A percentile compares a stretch with the other conserved stretches of the same genome.
These are phyloP conservation scores for Pseudoneurospora amorphoporcata DNA, from an alignment of 495 filamentous ascomycete genomes.

Conservation along the genomic window DNA sequence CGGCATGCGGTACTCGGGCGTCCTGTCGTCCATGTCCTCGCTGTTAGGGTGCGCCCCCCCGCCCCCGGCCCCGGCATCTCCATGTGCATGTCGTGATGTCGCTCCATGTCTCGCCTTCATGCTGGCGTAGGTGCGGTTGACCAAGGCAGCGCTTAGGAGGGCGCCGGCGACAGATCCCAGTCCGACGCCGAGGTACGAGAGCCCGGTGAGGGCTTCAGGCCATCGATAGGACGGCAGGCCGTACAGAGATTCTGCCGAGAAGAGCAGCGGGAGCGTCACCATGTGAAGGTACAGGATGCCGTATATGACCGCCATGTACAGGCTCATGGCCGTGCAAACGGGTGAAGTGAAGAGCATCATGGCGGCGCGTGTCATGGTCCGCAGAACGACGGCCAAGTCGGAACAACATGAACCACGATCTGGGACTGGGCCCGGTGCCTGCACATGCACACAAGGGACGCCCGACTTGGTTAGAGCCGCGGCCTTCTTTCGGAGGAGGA, in stretches of 20 bases:
- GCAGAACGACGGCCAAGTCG: conserved; percentile 16
- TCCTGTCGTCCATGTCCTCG: conserved; percentile 42
- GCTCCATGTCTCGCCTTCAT: neutral
- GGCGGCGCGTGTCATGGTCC: conserved; percentile 41
- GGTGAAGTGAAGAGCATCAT: conserved; percentile 51
- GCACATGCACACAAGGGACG: neutral
- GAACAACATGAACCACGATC: neutral
- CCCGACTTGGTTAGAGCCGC: conserved; percentile 10
- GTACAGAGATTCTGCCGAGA: conserved; percentile 19
- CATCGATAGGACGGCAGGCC: conserved; percentile 35
- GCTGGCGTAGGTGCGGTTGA: conserved; percentile 11
- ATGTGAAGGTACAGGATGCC: conserved; percentile 70
- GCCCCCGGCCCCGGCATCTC: too few species aligned
- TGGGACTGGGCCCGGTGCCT: neutral
- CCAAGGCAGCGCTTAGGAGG: conserved; percentile 26
- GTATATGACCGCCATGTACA: conserved; percentile 69
- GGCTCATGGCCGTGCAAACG: conserved; percentile 56
- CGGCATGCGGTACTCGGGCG: conserved; percentile 47
- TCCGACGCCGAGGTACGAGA: conserved; percentile 38
- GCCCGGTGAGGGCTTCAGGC: conserved; percentile 22
- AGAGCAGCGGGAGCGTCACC: conserved; percentile 57
- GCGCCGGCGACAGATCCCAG: conserved; percentile 29
- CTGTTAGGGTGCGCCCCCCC: conserved; percentile 30
- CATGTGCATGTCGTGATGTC: neutral
- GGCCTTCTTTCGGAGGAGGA: conserved; percentile 43